A percentile compares a stretch with the other conserved stretches of the same genome.
Evolutionary conservation across 371 early-diverging fungal genomes (phyloP).

Genomic region (Mucor plumbeus): DNA sequence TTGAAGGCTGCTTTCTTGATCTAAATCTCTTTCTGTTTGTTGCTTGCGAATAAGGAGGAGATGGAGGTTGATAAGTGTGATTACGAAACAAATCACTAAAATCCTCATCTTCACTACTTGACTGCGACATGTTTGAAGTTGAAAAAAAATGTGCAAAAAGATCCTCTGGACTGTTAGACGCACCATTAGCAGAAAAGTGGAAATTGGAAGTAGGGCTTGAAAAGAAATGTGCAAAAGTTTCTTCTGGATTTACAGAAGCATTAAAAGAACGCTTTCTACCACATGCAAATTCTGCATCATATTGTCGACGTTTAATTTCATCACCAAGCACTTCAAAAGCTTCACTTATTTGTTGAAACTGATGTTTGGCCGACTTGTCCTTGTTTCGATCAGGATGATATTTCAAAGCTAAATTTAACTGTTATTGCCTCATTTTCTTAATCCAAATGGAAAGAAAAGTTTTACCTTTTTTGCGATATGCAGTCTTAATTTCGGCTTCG

Average conservation of each 20-base stretch:
- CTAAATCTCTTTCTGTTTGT: not conserved
- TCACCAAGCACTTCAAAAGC: conserved; percentile 98
- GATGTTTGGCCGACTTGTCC: conserved; percentile 31
- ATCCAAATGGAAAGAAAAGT: conserved; percentile 28
- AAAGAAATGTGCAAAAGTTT: conserved; percentile 90
- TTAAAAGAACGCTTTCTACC: not conserved
- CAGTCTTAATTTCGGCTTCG: conserved; percentile 88
- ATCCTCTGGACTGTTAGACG: not conserved
- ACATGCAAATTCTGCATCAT: not conserved
- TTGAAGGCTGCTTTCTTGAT: not conserved
- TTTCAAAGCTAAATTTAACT: conserved; percentile 39
- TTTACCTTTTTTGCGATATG: conserved; percentile 83
- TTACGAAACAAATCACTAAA: not conserved
- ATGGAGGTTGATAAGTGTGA: not conserved
- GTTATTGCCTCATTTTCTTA: not conserved
- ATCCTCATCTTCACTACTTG: conserved; percentile 15
- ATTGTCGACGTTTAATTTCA: conserved; percentile 59
- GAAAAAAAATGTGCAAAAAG: conserved; percentile 8
- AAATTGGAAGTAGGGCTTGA: conserved; percentile 12
- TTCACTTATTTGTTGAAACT: conserved; percentile 71
- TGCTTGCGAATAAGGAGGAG: conserved; percentile 11
- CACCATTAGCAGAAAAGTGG: not conserved
- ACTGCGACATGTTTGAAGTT: not conserved
- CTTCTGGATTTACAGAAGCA: conserved; percentile 69
- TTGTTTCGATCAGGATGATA: conserved; percentile 61